These are phyloP conservation scores for Eragrostis tef DNA, from an alignment of 202 grass and related monocot genomes.

Conservation along the genomic window DNA sequence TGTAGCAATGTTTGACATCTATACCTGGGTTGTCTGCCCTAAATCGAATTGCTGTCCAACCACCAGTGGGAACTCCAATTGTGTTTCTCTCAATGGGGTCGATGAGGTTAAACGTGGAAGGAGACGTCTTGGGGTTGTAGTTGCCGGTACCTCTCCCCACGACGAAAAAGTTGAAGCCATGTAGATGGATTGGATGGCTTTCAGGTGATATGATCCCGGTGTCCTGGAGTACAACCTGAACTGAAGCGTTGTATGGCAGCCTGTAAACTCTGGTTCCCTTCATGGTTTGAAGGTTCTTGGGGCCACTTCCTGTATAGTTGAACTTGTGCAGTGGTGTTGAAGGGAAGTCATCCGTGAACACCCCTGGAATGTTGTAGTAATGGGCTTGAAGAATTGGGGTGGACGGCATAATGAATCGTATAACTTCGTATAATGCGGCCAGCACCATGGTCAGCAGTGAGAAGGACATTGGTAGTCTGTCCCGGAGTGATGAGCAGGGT, in stretches of 20 bases:
- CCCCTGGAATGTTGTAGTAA: too few relatives aligned
- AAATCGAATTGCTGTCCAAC: slow-evolving; percentile 78
- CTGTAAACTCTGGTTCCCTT: too few relatives aligned
- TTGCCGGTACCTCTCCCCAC: slow-evolving; percentile 67
- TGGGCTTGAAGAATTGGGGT: too few relatives aligned
- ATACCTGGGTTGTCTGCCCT: slow-evolving; percentile 79
- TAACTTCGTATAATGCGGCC: slow-evolving; percentile 45
- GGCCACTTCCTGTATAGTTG: too few relatives aligned
- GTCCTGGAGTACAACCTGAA: too few relatives aligned
- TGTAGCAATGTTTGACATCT: too few relatives aligned
- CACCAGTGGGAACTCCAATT: slow-evolving; percentile 64
- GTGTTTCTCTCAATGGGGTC: slow-evolving; percentile 83
- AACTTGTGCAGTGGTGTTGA: too few relatives aligned
- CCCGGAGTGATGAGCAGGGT: slow-evolving; percentile 69
- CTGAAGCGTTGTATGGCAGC: too few relatives aligned
- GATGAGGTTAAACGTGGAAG: slow-evolving; percentile 70
- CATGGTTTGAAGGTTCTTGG: too few relatives aligned
- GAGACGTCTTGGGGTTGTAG: slow-evolving; percentile 55
- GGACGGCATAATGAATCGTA: too few relatives aligned
- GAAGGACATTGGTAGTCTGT: slow-evolving; percentile 72
- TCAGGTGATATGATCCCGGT: slow-evolving; percentile 57
- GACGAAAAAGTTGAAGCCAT: slow-evolving; percentile 75
- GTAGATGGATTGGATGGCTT: slow-evolving; percentile 77
- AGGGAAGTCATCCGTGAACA: too few relatives aligned
- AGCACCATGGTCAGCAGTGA: slow-evolving; percentile 53